Conservation (phyloP, 1,284 basidiomycete species). For the Meira miltonrushii region DNA sequence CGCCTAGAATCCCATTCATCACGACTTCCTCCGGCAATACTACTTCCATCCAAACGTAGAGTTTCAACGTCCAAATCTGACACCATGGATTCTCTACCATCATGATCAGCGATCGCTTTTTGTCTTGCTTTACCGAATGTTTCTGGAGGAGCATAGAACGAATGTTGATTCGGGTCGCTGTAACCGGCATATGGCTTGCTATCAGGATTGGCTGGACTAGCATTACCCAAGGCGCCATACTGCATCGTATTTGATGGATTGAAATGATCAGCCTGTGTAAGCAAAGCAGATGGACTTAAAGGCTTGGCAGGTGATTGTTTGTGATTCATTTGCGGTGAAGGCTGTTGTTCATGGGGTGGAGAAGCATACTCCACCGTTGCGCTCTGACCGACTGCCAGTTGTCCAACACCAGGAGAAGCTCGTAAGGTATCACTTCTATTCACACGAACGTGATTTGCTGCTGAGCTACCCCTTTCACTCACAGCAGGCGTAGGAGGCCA, state of each 20-base stretch:
- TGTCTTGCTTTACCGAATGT: conserved; percentile 30
- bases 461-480: neutral
- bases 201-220: neutral
- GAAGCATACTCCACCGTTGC: conserved; percentile 2
- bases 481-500: conserved; percentile 39
- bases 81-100: conserved; percentile 39
- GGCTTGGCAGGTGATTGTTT: conserved; percentile 10
- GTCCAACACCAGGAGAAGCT: neutral
- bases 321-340: neutral
- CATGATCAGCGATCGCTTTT: conserved; percentile 31
- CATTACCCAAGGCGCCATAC: conserved; percentile 9
- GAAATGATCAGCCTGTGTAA: conserved; percentile 7
- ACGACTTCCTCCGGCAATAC: neutral
- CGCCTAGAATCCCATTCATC: conserved; percentile 21
- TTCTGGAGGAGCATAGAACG: conserved; percentile 19
- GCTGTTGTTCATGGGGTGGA: neutral
- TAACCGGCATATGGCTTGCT: conserved; percentile 22
- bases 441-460: neutral
- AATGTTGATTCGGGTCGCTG: conserved; percentile 24
- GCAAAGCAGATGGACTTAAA: conserved; percentile 25
- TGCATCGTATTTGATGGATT: conserved; percentile 20
- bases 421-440: neutral
- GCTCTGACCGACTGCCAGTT: neutral
- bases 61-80: conserved; percentile 49
- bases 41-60: conserved; percentile 36